These are phyloP conservation scores for Kwoniella sp. DNA, from an alignment of 768 basidiomycete genomes.

Conservation along the genomic window DNA sequence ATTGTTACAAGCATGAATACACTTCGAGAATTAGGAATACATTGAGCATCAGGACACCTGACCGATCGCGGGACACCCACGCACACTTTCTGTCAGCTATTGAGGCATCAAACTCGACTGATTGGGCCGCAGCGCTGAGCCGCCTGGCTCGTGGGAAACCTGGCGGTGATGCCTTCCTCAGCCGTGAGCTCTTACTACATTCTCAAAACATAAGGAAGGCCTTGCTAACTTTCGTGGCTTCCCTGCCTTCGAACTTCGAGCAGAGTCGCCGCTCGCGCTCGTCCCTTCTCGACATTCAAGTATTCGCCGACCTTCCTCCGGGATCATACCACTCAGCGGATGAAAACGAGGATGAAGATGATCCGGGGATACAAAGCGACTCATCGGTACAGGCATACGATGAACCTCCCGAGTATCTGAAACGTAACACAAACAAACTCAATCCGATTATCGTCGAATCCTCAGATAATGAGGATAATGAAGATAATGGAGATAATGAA, in stretches of 20 bases:
- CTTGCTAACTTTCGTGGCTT: too few species aligned
- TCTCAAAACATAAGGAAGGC: too few species aligned
- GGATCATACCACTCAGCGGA: constrained; percentile 16
- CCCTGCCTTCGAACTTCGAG: background rate
- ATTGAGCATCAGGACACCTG: too few species aligned
- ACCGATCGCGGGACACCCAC: too few species aligned
- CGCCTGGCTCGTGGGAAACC: background rate
- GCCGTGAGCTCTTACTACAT: too few species aligned
- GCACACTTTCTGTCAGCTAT: too few species aligned
- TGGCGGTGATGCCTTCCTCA: constrained; percentile 4
- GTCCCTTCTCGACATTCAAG: background rate
- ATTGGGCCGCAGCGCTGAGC: background rate
- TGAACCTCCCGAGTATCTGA: constrained; percentile 18
- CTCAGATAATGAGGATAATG: constrained; percentile 13
- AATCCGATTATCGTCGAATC: constrained; percentile 18
- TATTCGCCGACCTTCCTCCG: constrained; percentile 14
- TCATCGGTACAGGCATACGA: constrained; percentile 10
- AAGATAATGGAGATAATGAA: too few species aligned
- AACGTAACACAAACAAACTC: constrained; percentile 10
- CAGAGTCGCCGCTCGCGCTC: constrained; percentile 5
- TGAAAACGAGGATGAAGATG: background rate
- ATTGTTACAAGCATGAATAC: too few species aligned
- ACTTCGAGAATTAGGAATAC: too few species aligned
- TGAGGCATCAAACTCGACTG: background rate
- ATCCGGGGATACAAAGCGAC: background rate